Conservation (phyloP, 1,284 basidiomycete species). For the Porodaedalea pini region DNA sequence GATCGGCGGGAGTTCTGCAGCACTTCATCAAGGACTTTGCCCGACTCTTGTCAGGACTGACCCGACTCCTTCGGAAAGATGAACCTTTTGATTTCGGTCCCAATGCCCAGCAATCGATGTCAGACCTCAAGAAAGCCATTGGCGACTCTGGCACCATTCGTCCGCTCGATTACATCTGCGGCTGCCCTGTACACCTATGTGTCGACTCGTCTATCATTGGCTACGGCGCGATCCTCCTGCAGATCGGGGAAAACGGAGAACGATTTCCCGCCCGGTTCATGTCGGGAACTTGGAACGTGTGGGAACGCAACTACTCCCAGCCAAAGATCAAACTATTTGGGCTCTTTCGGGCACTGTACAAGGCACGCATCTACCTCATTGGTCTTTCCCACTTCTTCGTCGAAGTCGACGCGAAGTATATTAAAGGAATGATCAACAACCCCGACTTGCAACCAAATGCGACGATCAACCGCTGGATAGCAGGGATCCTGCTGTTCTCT, state of each 20-base stretch:
- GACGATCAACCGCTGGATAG: slow-evolving; percentile 39
- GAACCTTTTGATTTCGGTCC: slow-evolving; percentile 1
- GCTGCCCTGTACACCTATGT: too few relatives aligned
- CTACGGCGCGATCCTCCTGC: too few relatives aligned
- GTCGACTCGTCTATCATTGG: too few relatives aligned
- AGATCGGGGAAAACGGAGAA: too few relatives aligned
- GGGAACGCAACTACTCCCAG: too few relatives aligned
- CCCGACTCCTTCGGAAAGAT: slow-evolving; percentile 14
- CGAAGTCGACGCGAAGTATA: slow-evolving; percentile 37
- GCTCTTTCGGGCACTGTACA: too few relatives aligned
- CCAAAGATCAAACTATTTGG: too few relatives aligned
- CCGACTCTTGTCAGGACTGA: slow-evolving; percentile 27
- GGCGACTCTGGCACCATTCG: not conserved
- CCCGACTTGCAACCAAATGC: slow-evolving; percentile 37
- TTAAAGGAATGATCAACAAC: too few relatives aligned
- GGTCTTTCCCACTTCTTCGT: slow-evolving; percentile 30
- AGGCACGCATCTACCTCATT: slow-evolving; percentile 27
- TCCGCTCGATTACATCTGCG: slow-evolving; percentile 12
- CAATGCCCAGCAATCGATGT: slow-evolving; percentile 5
- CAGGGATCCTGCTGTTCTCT: slow-evolving; percentile 34
- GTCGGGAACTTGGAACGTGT: too few relatives aligned
- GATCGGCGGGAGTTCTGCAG: slow-evolving; percentile 25
- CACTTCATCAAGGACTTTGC: too few relatives aligned
- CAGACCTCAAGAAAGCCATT: slow-evolving; percentile 6
- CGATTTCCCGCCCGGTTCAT: too few relatives aligned